Base-by-base conservation (phyloP, 805 yeast genomes). In the Debaryomyces castellii region DNA sequence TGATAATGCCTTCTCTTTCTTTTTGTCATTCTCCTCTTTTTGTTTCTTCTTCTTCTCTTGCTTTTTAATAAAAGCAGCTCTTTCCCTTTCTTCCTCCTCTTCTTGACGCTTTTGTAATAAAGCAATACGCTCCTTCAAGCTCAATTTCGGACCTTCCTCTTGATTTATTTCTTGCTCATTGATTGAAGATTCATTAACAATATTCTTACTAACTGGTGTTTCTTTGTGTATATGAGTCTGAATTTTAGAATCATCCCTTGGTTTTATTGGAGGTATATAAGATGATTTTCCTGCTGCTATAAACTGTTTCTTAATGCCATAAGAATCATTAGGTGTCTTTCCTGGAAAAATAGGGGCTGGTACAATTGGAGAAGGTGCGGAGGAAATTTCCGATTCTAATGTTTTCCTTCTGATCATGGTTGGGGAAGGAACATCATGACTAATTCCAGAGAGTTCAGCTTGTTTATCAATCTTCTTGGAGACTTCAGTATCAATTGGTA, bases 121-220 rank as follows among this genome's bases (percentile, higher is more conserved):
- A 4, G 89, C 89, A 60, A 92, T 89, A 52, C 98, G 78, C 55
- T 94, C 97, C 60, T 86, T 86, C 55, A 92, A 71, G 46, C 95
- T 85, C 71, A 90, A 66, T 53, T 87, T 83, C 7, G 96, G 96
- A 25, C 76, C 85, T 23, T 73, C 80, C 47, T 78, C 80, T 46
- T 73, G 69, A 21, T 58, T 53, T 4, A 57, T 66, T 17, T 58
- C 63, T 7, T 59, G 58, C 27, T 59, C 64, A 7, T 60, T 55
- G 14, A 61, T 59, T 0, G 40, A 55, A 47, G 55, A 50, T 47
- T 55, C 58, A 45, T 50, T 62, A 46, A 51, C 70, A 18, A 63
- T 51, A 28, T 58, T 64, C 16, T 58, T 57, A 6, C 49, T 51
- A 6, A 51, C 55, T 27, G 55, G 51, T 9, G 55, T 50, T 5